A percentile compares a stretch with the other conserved stretches of the same genome.
These are phyloP conservation scores for Xylaria scruposa DNA, from an alignment of 495 filamentous ascomycete genomes.

Conservation along the genomic window DNA sequence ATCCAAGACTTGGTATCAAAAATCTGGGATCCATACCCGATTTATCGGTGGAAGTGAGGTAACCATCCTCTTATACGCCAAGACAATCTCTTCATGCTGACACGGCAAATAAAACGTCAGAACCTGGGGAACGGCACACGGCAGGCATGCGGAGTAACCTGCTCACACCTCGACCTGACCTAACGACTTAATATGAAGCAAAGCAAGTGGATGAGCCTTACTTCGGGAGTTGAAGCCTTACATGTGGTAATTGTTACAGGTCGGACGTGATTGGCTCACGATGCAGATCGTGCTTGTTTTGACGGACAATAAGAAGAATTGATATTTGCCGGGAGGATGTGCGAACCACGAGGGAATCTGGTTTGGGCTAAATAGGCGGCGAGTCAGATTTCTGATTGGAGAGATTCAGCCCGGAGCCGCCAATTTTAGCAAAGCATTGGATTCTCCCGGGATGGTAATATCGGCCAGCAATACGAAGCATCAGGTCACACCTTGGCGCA, in stretches of 20 bases:
- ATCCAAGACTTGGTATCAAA: not conserved
- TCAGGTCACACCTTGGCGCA: slow-evolving; percentile 16
- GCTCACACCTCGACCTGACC: slow-evolving; percentile 13
- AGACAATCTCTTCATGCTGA: slow-evolving; percentile 30
- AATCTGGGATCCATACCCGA: not conserved
- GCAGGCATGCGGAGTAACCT: slow-evolving; percentile 1
- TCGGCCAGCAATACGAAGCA: slow-evolving; percentile 20
- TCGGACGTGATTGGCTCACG: slow-evolving; percentile 18
- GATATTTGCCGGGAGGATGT: slow-evolving; percentile 20
- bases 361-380: slow-evolving; percentile 23
- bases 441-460: slow-evolving; percentile 26
- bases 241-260: slow-evolving; percentile 23
- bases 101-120: slow-evolving; percentile 36
- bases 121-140: slow-evolving; percentile 29
- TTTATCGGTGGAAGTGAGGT: slow-evolving; percentile 6
- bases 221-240: slow-evolving; percentile 29
- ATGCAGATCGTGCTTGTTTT: slow-evolving; percentile 14
- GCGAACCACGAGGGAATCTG: slow-evolving; percentile 6
- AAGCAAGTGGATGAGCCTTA: slow-evolving; percentile 13
- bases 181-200: slow-evolving; percentile 16
- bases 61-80: slow-evolving; percentile 30
- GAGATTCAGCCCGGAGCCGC: slow-evolving; percentile 1
- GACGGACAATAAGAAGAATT: slow-evolving; percentile 5
- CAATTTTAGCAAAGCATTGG: not conserved
- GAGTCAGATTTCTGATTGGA: slow-evolving; percentile 5